Evolutionary conservation across 148 eudicot species (phyloP).

Genomic region (Rhododendron simsii): DNA sequence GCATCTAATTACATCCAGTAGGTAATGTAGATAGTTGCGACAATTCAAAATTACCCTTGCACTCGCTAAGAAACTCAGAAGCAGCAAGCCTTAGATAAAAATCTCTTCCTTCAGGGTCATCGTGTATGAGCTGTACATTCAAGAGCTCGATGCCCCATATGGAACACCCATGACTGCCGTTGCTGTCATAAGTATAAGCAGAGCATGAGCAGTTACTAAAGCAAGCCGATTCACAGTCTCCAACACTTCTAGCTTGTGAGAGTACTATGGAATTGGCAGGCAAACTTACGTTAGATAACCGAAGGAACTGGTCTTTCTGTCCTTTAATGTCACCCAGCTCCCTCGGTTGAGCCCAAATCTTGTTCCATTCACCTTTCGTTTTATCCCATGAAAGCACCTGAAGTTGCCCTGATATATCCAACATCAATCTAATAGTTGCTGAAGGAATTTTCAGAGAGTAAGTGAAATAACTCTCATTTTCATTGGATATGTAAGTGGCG

Average conservation of each 20-base stretch:
- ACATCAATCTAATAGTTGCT: conserved; percentile 14
- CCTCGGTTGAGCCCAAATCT: conserved; percentile 22
- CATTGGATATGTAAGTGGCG: conserved; percentile 10
- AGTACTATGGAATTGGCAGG: neutral
- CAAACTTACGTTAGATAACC: conserved; percentile 4
- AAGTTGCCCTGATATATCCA: conserved; percentile 24
- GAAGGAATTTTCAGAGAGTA: conserved; percentile 5
- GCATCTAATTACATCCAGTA: neutral
- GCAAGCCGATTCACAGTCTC: conserved; percentile 26
- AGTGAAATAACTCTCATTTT: conserved; percentile 22
- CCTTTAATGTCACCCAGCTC: conserved; percentile 8
- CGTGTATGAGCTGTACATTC: conserved; percentile 23
- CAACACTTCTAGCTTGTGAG: neutral
- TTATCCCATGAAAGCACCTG: neutral
- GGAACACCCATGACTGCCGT: conserved; percentile 16
- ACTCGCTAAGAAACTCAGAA: conserved; percentile 19
- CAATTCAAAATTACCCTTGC: neutral
- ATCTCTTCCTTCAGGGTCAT: conserved; percentile 23
- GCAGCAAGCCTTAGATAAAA: conserved; percentile 32
- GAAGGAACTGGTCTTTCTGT: conserved; percentile 13
- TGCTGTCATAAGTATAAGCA: conserved; percentile 25
- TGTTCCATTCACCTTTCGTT: conserved; percentile 8
- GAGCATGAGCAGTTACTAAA: conserved; percentile 24
- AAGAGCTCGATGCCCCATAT: conserved; percentile 24
- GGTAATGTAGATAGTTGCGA: neutral